Conservation (phyloP, 495 filamentous ascomycete species). For the Aspergillus diversus region DNA sequence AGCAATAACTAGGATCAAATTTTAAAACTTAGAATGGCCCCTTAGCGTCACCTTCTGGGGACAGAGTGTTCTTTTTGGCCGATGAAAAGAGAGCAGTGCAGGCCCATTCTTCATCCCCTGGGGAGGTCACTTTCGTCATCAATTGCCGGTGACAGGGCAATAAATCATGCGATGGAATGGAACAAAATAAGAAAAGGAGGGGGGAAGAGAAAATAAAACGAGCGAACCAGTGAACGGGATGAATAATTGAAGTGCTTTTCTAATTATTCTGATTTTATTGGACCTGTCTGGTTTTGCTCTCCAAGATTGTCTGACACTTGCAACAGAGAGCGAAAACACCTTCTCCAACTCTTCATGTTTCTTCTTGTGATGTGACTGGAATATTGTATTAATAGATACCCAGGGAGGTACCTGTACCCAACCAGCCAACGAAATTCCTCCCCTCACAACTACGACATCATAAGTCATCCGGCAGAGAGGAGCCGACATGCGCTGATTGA, state of each 20-base stretch:
- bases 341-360: no score
- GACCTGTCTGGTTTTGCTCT: no score
- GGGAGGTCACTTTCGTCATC: background rate
- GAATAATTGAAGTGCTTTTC: background rate
- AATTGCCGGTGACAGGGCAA: background rate
- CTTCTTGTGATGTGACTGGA: no score
- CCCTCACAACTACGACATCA: background rate
- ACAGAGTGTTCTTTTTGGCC: slow-evolving; percentile 22
- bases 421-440: slow-evolving; percentile 2
- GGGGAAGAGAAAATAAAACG: background rate
- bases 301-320: no score
- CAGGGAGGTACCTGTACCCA: slow-evolving; percentile 1
- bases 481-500: slow-evolving; percentile 25
- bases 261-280: no score
- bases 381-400: no score
- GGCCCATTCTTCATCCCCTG: slow-evolving; percentile 2
- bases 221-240: background rate
- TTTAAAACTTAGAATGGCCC: slow-evolving; percentile 1
- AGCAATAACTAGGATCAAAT: slow-evolving; percentile 7
- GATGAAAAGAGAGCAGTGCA: slow-evolving; percentile 4
- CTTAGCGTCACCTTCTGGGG: slow-evolving; percentile 3
- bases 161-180: background rate
- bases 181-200: background rate
- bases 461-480: slow-evolving; percentile 12
- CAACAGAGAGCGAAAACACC: no score